Evolutionary conservation across 345 rosid genomes (phyloP), one percentile per base, ranked within the genome.

Genomic region (Eucalyptus cladocalyx): DNA sequence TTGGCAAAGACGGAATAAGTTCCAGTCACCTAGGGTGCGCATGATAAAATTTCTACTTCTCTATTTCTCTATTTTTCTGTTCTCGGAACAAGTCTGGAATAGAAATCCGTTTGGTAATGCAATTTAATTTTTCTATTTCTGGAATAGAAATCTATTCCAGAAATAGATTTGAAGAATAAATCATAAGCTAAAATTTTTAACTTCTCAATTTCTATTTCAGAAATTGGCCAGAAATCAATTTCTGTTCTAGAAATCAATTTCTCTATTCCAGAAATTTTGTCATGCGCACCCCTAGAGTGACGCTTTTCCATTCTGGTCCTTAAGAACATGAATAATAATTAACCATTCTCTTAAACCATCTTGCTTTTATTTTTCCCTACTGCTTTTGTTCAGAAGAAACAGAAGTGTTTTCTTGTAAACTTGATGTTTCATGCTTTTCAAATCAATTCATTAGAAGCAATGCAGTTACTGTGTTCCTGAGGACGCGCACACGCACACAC

Each of bases 51-150:
- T 50, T 15, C 7, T 50, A 50, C 18, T 50, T 50, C 1, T 50
- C 18, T 50, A 50, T 50, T 50, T 50, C 53, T 50, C 0, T 50
- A 6, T 50, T 49, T 49, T 7, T 49, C 18, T 49, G 18, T 49
- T 49, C 0, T 3, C 1, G 18, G 3, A 49, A 49, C 7, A 49
- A 7, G 1, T 49, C 15, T 49, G 51, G 51, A 49, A 49, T 7
- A 49, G 1, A 49, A 49, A 49, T 49, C 18, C 1, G 18, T 49
- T 15, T 50, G 0, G 53, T 1, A 5, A 50, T 7, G 53, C 19
- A 50, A 50, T 50, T 50, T 50, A 16, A 50, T 50, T 50, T 49
- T 49, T 49, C 17, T 49, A 49, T 14, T 2, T 49, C 6, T 49
- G 6, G 51, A 49, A 49, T 49, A 49, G 51, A 49, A 49, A 2